phyloP scores from a whole-genome alignment of 2,329 filamentous ascomycete genomes.

The Ceratocystis huliohia region DNA sequence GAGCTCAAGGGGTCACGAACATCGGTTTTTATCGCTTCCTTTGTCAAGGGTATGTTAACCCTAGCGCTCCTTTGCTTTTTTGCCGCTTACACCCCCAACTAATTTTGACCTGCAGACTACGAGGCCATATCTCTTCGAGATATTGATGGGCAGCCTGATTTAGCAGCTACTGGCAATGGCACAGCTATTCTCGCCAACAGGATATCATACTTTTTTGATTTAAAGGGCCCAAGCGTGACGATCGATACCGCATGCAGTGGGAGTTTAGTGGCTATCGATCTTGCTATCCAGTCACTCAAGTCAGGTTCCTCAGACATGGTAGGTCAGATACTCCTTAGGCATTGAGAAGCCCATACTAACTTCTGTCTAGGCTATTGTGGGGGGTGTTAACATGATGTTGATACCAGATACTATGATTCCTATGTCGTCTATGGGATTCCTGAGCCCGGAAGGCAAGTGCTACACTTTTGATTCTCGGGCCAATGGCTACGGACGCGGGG shows the following conservation, averaged over 20 bases:
- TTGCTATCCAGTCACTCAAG: conserved; percentile 37
- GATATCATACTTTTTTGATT: conserved; percentile 43
- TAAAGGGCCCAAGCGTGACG: conserved; percentile 44
- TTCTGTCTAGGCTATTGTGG: conserved; percentile 33
- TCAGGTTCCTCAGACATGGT: conserved; percentile 29
- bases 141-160: conserved; percentile 37
- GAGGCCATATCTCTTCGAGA: conserved; percentile 39
- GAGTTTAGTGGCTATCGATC: conserved; percentile 41
- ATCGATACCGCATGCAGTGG: conserved; percentile 48
- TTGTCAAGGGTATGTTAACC: conserved; percentile 34
- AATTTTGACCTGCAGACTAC: conserved; percentile 31
- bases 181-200: conserved; percentile 43
- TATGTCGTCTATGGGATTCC: conserved; percentile 42
- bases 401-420: conserved; percentile 44
- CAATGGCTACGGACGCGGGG: conserved; percentile 52
- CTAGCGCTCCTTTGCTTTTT: neutral
- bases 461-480: conserved; percentile 46
- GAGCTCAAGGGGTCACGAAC: conserved; percentile 34
- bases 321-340: neutral
- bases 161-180: conserved; percentile 42
- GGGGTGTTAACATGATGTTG: conserved; percentile 41
- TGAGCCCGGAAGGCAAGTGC: conserved; percentile 39
- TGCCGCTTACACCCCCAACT: neutral
- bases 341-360: conserved; percentile 21
- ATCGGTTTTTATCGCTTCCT: conserved; percentile 39